Evolutionary conservation across 1,284 basidiomycete genomes (phyloP), one percentile per base, ranked within the genome.

Genomic region (Marasmius oreades): DNA sequence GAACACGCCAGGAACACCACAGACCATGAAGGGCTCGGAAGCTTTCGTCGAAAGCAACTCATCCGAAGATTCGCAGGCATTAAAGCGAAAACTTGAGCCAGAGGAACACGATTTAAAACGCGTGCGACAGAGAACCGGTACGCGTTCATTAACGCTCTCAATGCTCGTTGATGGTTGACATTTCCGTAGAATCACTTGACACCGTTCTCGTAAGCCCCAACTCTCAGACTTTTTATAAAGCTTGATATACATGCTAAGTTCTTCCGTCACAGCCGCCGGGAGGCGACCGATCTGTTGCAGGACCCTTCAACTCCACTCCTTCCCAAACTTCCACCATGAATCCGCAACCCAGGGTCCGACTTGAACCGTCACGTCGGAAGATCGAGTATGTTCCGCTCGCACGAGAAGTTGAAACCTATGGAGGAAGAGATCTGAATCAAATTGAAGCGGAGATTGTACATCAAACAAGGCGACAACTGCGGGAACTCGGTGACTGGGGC

Each of bases 311-410:
- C 47, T 53, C 53, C 42, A 47, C 61, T 61, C 45, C 60, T 55
- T 56, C 62, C 36, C 58, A 62, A 57, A 55, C 62, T 46, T 52
- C 64, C 51, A 52, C 67, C 37, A 67, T 67, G 60, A 58, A 66
- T 39, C 55, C 56, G 34, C 63, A 67, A 31, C 62, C 64, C 51
- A 71, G 72, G 53, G 63, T 74, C 48, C 75, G 74, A 52, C 72
- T 73, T 53, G 81, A 79, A 62, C 72, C 75, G 31, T 73, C 83
- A 36, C 84, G 93, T 58, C 88, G 91, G 65, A 92, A 90, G 72
- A 91, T 98, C 63, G 92, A 95, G 74, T 99, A 98, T 68, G 77
- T 90, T 24, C 96, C 96, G 0, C 75, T 93, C 16, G 82, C 83
- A 10, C 85, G 91, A 24, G 87, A 90, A 56, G 70, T 92, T 26